Evolutionary conservation across 768 basidiomycete genomes (phyloP).

Genomic region (Steccherinum ochraceum): DNA sequence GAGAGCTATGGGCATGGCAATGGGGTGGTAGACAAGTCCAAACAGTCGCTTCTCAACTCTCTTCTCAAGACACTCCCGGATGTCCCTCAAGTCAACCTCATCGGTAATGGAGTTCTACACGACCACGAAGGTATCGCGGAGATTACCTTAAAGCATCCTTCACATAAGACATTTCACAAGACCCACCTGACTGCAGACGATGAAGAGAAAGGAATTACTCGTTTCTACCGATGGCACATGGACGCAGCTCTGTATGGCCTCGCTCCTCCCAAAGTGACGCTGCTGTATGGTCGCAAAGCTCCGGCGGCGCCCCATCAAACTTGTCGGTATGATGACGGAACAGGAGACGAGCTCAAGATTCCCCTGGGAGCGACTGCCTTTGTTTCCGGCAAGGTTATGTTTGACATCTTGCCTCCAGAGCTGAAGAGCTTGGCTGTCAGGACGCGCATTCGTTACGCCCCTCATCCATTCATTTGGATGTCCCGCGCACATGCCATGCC

Average conservation of each 20-base stretch:
- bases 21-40: constrained; percentile 70
- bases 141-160: constrained; percentile 79
- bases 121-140: constrained; percentile 75
- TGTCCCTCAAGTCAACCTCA: constrained; percentile 86
- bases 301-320: constrained; percentile 61
- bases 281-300: constrained; percentile 71
- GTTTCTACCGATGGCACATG: constrained; percentile 92
- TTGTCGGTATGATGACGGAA: constrained; percentile 79
- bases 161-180: constrained; percentile 85
- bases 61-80: constrained; percentile 88
- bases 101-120: constrained; percentile 79
- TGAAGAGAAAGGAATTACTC: constrained; percentile 69
- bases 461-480: constrained; percentile 93
- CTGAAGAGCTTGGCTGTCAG: constrained; percentile 80
- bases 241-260: constrained; percentile 80
- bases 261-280: constrained; percentile 77
- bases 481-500: constrained; percentile 63
- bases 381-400: constrained; percentile 77
- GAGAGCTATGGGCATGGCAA: constrained; percentile 82
- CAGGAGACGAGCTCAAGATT: constrained; percentile 74
- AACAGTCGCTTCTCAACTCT: constrained; percentile 79
- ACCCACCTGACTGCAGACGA: constrained; percentile 67
- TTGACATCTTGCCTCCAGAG: constrained; percentile 63
- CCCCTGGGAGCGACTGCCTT: constrained; percentile 87
- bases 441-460: constrained; percentile 67